Evolutionary conservation across 768 basidiomycete genomes (phyloP), one percentile per base, ranked within the genome.

Genomic region (Mycena crocata): DNA sequence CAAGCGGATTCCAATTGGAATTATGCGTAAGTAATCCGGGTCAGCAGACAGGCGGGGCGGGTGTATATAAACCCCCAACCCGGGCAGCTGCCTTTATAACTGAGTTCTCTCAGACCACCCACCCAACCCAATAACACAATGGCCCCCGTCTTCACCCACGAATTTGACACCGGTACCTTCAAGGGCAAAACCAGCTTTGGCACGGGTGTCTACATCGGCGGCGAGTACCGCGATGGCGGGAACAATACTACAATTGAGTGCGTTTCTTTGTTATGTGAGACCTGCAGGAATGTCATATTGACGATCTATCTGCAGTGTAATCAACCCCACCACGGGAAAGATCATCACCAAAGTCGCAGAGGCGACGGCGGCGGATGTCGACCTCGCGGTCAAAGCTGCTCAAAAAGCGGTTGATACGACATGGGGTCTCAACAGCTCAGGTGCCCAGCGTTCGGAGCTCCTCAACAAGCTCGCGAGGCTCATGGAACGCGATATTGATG

Each of bases 191-290:
- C 84, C 37, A 80, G 79, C 24, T 87, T 92, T 76, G 75, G 77
- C 63, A 91, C 92, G 5, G 92, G 93, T 37, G 76, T 93, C 67
- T 94, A 87, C 83, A 92, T 95, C 79, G 81, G 87, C 76, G 89
- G 89, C 71, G 73, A 93, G 78, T 94, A 87, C 70, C 79, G 85
- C 45, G 87, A 88, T 42, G 89, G 89, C 19, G 77, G 79, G 10
- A 77, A 84, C 6, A 77, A 81, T 1, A 85, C 81, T 34, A 88
- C 85, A 3, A 77, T 77, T 59, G 72, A 72, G 73, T 78, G 45
- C 51, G 42, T 51, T 34, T 49, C 34, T 52, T 46, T 60, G 48
- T 40, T 31, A 28, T 8, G n/a, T n/a, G n/a, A n/a, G n/a, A n/a
- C 58, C 54, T 15, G 65, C 45, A n/a, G n/a, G n/a, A 49, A 35